Evolutionary conservation across 2,329 filamentous ascomycete species (phyloP), one percentile per base, ranked within the genome.

Genomic region (Penicillium paneum): DNA sequence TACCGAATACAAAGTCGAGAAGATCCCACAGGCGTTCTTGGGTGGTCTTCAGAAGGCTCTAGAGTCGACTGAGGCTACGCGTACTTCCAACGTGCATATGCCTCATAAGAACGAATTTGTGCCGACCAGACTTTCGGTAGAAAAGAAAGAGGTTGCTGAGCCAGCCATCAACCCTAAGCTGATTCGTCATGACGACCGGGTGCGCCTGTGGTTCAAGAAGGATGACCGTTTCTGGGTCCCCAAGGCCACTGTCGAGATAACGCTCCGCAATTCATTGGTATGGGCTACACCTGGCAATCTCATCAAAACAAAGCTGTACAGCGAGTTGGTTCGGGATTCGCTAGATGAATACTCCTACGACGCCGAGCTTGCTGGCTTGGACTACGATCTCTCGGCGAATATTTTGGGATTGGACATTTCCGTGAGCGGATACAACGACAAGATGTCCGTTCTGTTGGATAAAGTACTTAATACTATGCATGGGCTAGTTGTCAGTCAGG

Each of bases 151-250:
- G 34, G 82, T 94, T n/a, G 80, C 84, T 26, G 83, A 89, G 63
- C 88, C 91, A 1, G 79, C 86, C 0, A 81, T 88, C 52, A 80
- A 85, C 0, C 94, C 94, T 0, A 88, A 86, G 57, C 79, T 99
- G 24, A 87, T 99, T 58, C 86, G 92, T 62, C 91, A 96, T 64
- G 93, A 97, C 62, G 81, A 86, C 6, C 78, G 85, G 32, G 86
- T 90, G 0, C 86, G 92, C 29, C 88, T 90, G 3, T 99, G 94
- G 94, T 97, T 87, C 79, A 99, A 99, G 79, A 97, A 97, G 75
- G 94, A 99, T 66, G 94, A 99, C 65, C 91, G 87, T 0, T 99
- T 97, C 74, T 97, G 93, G 92, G 94, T 97, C 10, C 94, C 94
- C 8, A 96, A 96, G 72, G 94, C 90, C 3, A 94, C 91, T 55